A percentile compares a stretch with the other conserved stretches of the same genome.
Conservation (phyloP, 1,139 yeast genomes). For the Protomyces gravidus region DNA sequence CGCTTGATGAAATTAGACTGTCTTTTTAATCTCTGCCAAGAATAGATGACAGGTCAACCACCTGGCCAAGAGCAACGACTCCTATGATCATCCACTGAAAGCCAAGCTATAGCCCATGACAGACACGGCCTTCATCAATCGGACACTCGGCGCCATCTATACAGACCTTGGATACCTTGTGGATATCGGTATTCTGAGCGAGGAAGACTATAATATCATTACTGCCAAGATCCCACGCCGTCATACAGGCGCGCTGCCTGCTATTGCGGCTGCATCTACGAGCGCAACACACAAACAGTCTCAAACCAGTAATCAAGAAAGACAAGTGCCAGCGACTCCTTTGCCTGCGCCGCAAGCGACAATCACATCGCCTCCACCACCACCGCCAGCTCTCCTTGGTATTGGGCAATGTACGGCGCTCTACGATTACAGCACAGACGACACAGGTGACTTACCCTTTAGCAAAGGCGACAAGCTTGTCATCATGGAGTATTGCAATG, state of each 20-base stretch:
- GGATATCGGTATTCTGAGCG: conserved; percentile 71
- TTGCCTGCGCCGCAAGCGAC: conserved; percentile 34
- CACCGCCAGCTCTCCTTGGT: conserved; percentile 21
- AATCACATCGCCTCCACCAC: conserved; percentile 3
- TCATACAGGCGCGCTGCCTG: conserved; percentile 43
- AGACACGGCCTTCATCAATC: conserved; percentile 1
- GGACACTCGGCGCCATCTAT: conserved; percentile 16
- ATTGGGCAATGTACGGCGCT: conserved; percentile 41
- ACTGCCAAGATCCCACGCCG: conserved; percentile 51
- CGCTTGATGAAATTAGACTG: no score
- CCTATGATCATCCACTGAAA: no score
- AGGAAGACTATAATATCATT: conserved; percentile 54
- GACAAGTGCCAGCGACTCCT: conserved; percentile 36
- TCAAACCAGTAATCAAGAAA: conserved; percentile 36
- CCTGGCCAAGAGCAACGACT: no score
- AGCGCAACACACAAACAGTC: conserved; percentile 37
- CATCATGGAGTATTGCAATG: conserved; percentile 75
- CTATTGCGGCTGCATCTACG: neutral
- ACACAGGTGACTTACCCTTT: conserved; percentile 66
- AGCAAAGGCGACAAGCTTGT: conserved; percentile 63
- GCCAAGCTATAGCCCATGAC: no score
- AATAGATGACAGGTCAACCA: no score
- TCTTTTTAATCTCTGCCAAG: no score
- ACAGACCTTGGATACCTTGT: conserved; percentile 67
- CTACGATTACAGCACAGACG: conserved; percentile 66